Conservation (phyloP, 78 protist genomes). For the Anaeramoeba flamelloides region DNA sequence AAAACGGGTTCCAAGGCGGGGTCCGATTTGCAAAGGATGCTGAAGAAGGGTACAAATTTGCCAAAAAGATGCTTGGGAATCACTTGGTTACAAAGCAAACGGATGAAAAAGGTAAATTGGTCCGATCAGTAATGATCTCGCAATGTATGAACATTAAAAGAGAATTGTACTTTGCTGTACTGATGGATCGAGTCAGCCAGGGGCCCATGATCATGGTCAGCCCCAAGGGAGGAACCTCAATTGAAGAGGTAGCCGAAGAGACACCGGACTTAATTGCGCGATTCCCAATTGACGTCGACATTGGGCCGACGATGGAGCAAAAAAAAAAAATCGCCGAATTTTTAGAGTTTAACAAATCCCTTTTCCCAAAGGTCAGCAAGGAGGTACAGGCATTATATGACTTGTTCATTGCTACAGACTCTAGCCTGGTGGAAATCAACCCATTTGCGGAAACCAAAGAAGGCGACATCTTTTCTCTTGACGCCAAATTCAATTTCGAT, state of each 20-base stretch:
- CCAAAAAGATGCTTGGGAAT: no score
- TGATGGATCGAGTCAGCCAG: slow-evolving; percentile 60
- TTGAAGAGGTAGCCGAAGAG: slow-evolving; percentile 50
- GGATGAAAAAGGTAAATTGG: no score
- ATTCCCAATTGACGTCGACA: slow-evolving; percentile 53
- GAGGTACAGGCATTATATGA: slow-evolving; percentile 46
- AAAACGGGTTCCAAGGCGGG: no score
- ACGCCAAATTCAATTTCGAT: slow-evolving; percentile 85
- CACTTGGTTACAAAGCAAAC: no score
- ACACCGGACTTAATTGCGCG: slow-evolving; percentile 27
- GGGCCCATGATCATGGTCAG: slow-evolving; percentile 7
- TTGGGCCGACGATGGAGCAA: slow-evolving; percentile 47
- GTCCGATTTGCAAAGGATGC: no score
- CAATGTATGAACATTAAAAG: no score
- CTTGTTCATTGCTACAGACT: slow-evolving; percentile 47
- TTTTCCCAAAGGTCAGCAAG: slow-evolving; percentile 10
- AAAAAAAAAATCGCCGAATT: slow-evolving; percentile 35
- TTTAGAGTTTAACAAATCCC: slow-evolving; percentile 19
- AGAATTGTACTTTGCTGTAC: slow-evolving; percentile 86
- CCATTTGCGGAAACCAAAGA: slow-evolving; percentile 65
- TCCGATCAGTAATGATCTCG: no score
- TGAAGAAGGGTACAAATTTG: no score
- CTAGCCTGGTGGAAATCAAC: slow-evolving; percentile 83
- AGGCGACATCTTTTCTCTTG: slow-evolving; percentile 64
- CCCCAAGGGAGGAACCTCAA: slow-evolving; percentile 75